Percentiles rank a stretch among this genome's conserved stretches.
Evolutionary conservation across 2,329 filamentous ascomycete genomes (phyloP).

Genomic region (Alternaria ventricosa): DNA sequence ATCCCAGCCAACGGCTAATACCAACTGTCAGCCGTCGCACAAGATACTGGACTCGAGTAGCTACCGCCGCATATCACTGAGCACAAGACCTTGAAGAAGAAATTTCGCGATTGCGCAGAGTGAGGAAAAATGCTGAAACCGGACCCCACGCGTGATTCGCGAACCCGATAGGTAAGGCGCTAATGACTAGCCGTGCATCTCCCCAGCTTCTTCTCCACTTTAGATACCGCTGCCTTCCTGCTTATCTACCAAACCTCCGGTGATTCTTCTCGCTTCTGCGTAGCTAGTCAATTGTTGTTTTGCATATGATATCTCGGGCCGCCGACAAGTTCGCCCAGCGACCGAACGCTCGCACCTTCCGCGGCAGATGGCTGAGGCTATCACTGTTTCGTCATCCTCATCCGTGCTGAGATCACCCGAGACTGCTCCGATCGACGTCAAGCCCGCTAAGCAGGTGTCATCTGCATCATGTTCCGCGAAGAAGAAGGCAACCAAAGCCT

Average conservation of each 20-base stretch:
- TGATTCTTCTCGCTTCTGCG: background rate
- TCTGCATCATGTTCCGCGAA: slow-evolving; percentile 17
- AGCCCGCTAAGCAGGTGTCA: slow-evolving; percentile 33
- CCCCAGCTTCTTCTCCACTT: slow-evolving; percentile 36
- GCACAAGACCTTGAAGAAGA: background rate
- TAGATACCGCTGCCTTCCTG: slow-evolving; percentile 26
- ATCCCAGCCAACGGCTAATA: background rate
- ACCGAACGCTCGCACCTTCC: slow-evolving; percentile 15
- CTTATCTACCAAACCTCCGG: slow-evolving; percentile 14
- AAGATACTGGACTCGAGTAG: slow-evolving; percentile 8
- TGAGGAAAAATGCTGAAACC: background rate
- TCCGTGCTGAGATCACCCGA: slow-evolving; percentile 15
- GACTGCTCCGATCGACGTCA: slow-evolving; percentile 12
- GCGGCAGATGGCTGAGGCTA: slow-evolving; percentile 59
- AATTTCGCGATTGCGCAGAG: background rate
- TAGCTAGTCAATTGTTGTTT: background rate
- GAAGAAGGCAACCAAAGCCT: slow-evolving; percentile 30
- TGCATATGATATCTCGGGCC: slow-evolving; percentile 6
- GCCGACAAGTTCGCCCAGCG: slow-evolving; percentile 23
- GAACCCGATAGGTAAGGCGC: slow-evolving; percentile 11
- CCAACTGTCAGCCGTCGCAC: background rate
- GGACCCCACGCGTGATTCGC: slow-evolving; percentile 21
- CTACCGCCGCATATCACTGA: background rate
- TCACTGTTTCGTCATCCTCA: slow-evolving; percentile 64
- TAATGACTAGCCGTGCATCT: slow-evolving; percentile 17